These are phyloP conservation scores for Phytophthora sp. DNA, from an alignment of 352 stramenopile species.

Conservation along the genomic window DNA sequence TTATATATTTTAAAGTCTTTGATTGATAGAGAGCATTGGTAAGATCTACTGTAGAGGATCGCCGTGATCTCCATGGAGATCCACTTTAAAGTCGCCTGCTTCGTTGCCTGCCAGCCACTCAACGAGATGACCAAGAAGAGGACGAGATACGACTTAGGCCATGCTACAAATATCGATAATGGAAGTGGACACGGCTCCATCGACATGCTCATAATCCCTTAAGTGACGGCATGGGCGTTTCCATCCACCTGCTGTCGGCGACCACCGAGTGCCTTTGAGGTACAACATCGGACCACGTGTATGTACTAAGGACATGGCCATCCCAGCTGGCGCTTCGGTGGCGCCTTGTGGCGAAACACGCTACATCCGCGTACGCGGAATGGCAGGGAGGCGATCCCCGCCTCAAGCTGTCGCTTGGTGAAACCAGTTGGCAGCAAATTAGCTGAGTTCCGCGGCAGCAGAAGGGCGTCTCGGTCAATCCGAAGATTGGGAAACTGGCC, in stretches of 20 bases:
- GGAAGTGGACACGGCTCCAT: neutral
- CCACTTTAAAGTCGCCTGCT: slow-evolving; percentile 5
- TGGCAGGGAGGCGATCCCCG: slow-evolving; percentile 22
- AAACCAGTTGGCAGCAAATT: slow-evolving; percentile 11
- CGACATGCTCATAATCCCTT: no score
- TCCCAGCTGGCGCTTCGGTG: slow-evolving; percentile 22
- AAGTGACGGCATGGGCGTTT: neutral
- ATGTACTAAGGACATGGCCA: neutral
- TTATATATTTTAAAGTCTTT: no score
- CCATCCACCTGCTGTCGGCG: neutral
- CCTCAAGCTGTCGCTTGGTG: slow-evolving; percentile 27
- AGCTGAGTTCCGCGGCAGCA: slow-evolving; percentile 22
- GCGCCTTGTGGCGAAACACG: no score
- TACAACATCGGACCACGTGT: slow-evolving; percentile 21
- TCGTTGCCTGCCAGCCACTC: neutral
- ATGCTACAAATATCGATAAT: no score
- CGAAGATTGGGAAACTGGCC: slow-evolving; percentile 22
- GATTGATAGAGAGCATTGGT: slow-evolving; percentile 7
- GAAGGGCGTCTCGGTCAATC: slow-evolving; percentile 26
- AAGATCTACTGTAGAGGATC: slow-evolving; percentile 32
- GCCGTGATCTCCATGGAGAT: slow-evolving; percentile 13
- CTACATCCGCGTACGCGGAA: slow-evolving; percentile 28
- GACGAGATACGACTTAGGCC: slow-evolving; percentile 2
- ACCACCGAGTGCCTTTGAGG: slow-evolving; percentile 5
- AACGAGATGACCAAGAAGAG: slow-evolving; percentile 39